These are phyloP conservation scores for Arthroderma sp. DNA, from an alignment of 2,329 filamentous ascomycete genomes.

Conservation along the genomic window DNA sequence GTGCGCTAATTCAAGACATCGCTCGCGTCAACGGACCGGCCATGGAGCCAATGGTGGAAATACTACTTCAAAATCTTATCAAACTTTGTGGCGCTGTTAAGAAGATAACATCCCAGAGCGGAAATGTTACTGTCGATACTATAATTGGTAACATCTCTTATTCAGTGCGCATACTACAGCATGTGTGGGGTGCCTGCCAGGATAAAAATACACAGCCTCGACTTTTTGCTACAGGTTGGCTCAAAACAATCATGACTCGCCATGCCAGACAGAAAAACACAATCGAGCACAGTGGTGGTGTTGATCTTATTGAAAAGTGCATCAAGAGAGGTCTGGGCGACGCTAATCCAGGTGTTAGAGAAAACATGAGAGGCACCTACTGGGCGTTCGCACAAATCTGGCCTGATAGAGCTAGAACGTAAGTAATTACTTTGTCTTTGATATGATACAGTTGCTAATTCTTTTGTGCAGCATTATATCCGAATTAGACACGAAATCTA, in stretches of 20 bases:
- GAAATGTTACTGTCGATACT: constrained; percentile 65
- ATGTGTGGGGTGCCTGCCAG: constrained; percentile 67
- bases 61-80: constrained; percentile 77
- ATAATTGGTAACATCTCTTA: constrained; percentile 73
- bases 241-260: constrained; percentile 68
- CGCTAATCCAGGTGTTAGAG: constrained; percentile 78
- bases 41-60: constrained; percentile 79
- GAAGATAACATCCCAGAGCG: constrained; percentile 78
- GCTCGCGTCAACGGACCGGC: constrained; percentile 62
- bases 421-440: constrained; percentile 19
- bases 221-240: constrained; percentile 66
- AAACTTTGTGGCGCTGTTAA: constrained; percentile 85
- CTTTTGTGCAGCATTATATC: constrained; percentile 55
- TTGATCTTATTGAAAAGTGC: constrained; percentile 75
- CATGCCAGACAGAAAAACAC: constrained; percentile 65
- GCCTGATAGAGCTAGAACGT: constrained; percentile 64
- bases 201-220: constrained; percentile 91
- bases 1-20: constrained; percentile 71
- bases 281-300: constrained; percentile 70
- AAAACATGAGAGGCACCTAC: constrained; percentile 72
- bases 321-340: constrained; percentile 82
- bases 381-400: constrained; percentile 73
- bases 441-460: neutral
- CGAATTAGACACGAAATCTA: constrained; percentile 63
- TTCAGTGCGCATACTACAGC: constrained; percentile 68